Evolutionary conservation across 179 eudicot species (phyloP).

Genomic region (Silene noctiflora): DNA sequence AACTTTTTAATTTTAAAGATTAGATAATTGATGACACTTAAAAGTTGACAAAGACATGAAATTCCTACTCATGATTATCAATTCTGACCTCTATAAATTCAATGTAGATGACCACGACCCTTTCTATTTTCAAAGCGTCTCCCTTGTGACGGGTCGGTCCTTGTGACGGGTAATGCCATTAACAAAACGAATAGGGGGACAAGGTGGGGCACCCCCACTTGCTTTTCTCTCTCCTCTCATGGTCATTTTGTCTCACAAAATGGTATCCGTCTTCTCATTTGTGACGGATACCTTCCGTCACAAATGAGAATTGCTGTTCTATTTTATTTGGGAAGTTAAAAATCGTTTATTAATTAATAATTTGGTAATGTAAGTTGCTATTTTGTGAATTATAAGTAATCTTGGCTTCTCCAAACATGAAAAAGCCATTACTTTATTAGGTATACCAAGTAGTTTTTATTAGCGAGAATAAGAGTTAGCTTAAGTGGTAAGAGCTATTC

Average conservation of each 20-base stretch:
- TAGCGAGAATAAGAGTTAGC: no score
- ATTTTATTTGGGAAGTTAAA: background rate
- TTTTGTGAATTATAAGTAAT: background rate
- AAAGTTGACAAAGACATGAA: background rate
- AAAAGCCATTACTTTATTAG: background rate
- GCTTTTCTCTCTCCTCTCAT: no score
- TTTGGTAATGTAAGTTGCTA: background rate
- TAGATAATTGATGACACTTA: constrained; percentile 4
- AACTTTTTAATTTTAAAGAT: background rate
- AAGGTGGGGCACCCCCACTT: no score
- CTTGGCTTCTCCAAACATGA: background rate
- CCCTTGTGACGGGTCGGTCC: no score
- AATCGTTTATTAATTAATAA: background rate
- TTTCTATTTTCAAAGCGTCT: background rate
- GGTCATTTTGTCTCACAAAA: no score
- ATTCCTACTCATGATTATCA: background rate
- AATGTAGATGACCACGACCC: background rate
- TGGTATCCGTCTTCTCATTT: no score
- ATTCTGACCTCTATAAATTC: background rate
- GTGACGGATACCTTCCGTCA: no score
- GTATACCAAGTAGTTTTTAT: no score
- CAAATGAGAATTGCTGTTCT: no score
- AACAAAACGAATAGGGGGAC: no score
- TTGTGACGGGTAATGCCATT: no score
- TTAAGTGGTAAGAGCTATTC: no score